Percentiles rank a stretch among this genome's conserved stretches.
Conservation (phyloP, 1,139 yeast genomes). For the Yamadazyma conglobata region DNA sequence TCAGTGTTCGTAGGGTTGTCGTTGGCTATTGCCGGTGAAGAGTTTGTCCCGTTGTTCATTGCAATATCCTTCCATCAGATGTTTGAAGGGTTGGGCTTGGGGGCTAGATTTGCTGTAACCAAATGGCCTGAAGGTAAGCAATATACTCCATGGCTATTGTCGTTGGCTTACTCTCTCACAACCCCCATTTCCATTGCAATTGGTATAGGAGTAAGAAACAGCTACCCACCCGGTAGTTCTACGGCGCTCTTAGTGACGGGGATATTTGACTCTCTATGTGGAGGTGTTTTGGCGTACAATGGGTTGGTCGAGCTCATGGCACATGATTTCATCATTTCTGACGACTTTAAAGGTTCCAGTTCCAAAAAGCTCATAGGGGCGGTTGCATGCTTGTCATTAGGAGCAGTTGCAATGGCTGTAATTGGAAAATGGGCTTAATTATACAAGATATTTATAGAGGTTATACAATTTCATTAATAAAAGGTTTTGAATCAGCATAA, state of each 20-base stretch:
- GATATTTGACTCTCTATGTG: slow-evolving; percentile 34
- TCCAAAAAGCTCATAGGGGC: slow-evolving; percentile 3
- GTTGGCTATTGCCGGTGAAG: slow-evolving; percentile 37
- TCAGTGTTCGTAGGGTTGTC: slow-evolving; percentile 41
- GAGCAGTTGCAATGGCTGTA: slow-evolving; percentile 29
- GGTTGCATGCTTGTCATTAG: slow-evolving; percentile 3
- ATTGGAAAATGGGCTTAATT: slow-evolving; percentile 40
- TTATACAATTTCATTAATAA: too few relatives aligned
- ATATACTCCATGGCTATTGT: slow-evolving; percentile 33
- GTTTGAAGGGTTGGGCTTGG: slow-evolving; percentile 41
- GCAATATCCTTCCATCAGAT: slow-evolving; percentile 39
- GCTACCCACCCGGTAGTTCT: slow-evolving; percentile 33
- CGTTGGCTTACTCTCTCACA: slow-evolving; percentile 28
- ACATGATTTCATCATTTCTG: slow-evolving; percentile 18
- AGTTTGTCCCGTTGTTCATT: slow-evolving; percentile 30
- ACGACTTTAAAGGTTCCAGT: slow-evolving; percentile 1
- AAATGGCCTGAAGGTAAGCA: slow-evolving; percentile 30
- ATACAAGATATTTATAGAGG: too few relatives aligned
- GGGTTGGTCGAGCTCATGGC: slow-evolving; percentile 42
- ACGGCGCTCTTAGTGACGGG: slow-evolving; percentile 35
- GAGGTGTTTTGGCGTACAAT: slow-evolving; percentile 39
- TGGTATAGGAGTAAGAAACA: slow-evolving; percentile 33
- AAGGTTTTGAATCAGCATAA: too few relatives aligned
- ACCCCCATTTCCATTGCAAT: slow-evolving; percentile 37
- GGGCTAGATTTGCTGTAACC: slow-evolving; percentile 36